Evolutionary conservation across 1,284 basidiomycete species (phyloP), one percentile per base, ranked within the genome.

Genomic region (Austroboletus novae-zelandiae): DNA sequence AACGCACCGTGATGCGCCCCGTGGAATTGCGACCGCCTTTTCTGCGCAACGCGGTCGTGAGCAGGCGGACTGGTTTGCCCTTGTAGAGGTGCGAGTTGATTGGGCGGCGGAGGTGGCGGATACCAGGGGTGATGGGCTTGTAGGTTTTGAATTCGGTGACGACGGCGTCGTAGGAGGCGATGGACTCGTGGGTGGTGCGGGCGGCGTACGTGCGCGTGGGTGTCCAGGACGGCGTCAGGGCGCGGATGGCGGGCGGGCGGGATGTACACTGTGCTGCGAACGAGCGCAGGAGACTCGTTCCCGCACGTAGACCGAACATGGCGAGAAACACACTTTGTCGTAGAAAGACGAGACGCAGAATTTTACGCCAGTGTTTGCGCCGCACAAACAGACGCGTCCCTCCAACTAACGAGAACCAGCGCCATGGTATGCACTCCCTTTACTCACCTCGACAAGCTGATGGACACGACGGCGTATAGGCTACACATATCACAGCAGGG

Each of bases 1-100:
- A 86, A 20, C 94, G 84, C 18, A 93, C 88, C n/a, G 94, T 94
- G 56, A 98, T 91, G 44, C 80, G 81, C 3, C 97, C 97, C 18
- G 82, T 78, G 47, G 79, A 67, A 67, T 96, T 96, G 27, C 96
- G 79, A 1, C 96, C 97, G 34, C 95, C 96, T 30, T 84, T 89
- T 66, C 83, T 86, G 43, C 95, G 83, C 60, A 89, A 81, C 10
- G 96, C 79, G 31, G 89, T 71, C 9, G 96, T 99, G 45, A 99
- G 82, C 15, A 79, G 73, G n/a, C 90, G 84, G 23, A 95, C 71
- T 9, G 96, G 95, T 20, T 83, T 74, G 31, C 95, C 95, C 57
- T 82, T 76, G 74, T 89, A 94, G 39, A 98, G 67, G 61, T 98
- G 93, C 13, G 80, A 78, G 56, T 90, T 87, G 48, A 93, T 74